Conservation (phyloP, 306 rosid genomes). For the Sesbania bispinosa region DNA sequence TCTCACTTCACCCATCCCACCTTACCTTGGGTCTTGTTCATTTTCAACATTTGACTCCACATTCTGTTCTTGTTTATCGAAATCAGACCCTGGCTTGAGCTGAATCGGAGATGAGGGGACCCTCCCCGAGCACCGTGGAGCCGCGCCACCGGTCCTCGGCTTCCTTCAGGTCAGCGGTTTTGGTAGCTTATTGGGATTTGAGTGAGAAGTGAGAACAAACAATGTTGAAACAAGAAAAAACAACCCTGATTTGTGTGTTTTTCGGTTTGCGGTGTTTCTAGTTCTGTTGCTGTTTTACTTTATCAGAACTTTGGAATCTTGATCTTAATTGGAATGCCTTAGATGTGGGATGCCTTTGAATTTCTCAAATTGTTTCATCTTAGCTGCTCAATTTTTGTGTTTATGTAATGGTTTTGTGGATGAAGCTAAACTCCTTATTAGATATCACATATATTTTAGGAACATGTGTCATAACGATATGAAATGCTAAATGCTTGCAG, state of each 20-base stretch:
- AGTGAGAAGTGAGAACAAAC: neutral
- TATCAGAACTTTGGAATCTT: neutral
- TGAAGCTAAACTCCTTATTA: neutral
- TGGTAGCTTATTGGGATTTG: neutral
- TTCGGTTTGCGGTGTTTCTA: neutral
- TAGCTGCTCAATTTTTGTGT: neutral
- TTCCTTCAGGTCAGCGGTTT: conserved; percentile 36
- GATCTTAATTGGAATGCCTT: neutral
- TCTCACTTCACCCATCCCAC: too few species aligned
- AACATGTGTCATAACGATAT: too few species aligned
- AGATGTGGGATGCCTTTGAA: neutral
- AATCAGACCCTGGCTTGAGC: conserved; percentile 30
- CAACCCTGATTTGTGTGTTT: neutral
- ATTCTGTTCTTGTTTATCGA: too few species aligned
- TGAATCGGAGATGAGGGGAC: conserved; percentile 61
- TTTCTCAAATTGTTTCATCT: neutral
- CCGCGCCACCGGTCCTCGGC: conserved; percentile 70
- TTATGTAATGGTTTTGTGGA: neutral
- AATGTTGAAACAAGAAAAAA: neutral
- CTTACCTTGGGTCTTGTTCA: neutral
- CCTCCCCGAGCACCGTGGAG: conserved; percentile 55
- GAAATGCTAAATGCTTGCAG: neutral
- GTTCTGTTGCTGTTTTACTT: neutral
- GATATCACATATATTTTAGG: neutral
- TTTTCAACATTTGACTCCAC: neutral